Evolutionary conservation across 148 eudicot genomes (phyloP), one percentile per base, ranked within the genome.

Genomic region (Spergularia marina): DNA sequence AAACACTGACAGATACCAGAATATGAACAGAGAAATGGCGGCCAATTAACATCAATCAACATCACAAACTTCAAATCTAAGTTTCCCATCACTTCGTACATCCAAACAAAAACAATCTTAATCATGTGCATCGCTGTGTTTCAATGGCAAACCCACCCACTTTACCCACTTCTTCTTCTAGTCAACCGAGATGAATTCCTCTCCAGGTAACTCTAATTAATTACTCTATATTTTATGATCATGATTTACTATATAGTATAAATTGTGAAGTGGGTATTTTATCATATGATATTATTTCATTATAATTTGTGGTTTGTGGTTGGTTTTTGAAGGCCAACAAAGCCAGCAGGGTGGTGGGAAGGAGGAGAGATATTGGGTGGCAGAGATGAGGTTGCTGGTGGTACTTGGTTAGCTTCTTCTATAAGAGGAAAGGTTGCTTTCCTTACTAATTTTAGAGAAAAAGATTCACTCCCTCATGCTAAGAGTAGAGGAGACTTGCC

Each of bases 131-230:
- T 93, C 82, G 89, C 88, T 12, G 92, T 85, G 56, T 91, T 93
- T 51, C 15, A 83, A 71, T 94, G 98, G 98, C 89, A 86, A 85
- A 74, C 84, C 41, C 94, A 94, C 60, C 94, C 98, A n/a, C 80
- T 78, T 10, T 88, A 94, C 85, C 97, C 98, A 10, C 78, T 93
- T 70, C 63, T 94, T 36, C 85, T 91, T 39, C 77, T 94, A 57
- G 87, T 86, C 82, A 94, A 94, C 78, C 75, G 95, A 74, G 98
- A 94, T 74, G 98, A 94, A 84, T 94, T 68, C 66, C 89, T 88
- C 74, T 58, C 56, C 72, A 83, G 98, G 98, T 86, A 75, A 85
- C 0, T 56, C 21, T 20, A 44, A 44, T 53, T 16, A 56, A 14
- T 30, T 30, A 30, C 36, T 0, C 0, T 2, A 0, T 30, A 30